phyloP scores from a whole-genome alignment of 768 basidiomycete species.

The Tremella mesenterica region DNA sequence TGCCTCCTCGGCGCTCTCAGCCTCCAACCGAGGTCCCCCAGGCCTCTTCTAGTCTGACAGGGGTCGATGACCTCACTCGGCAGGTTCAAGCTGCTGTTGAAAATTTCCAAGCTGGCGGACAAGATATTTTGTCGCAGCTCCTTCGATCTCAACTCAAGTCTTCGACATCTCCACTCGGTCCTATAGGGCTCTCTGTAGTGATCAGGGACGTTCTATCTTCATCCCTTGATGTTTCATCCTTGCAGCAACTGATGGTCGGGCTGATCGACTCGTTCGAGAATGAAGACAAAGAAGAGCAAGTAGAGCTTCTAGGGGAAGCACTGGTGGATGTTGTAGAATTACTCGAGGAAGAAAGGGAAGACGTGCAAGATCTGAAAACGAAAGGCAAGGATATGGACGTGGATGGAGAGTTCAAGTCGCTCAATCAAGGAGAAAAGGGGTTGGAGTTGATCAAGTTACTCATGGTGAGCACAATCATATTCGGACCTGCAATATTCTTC shows the following conservation, averaged over 20 bases:
- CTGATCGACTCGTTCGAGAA: slow-evolving; percentile 14
- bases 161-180: not conserved
- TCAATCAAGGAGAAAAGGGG: slow-evolving; percentile 10
- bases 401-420: not conserved
- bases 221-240: not conserved
- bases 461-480: slow-evolving; percentile 14
- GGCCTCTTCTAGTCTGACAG: not conserved
- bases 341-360: slow-evolving; percentile 22
- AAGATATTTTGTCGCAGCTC: not conserved
- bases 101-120: slow-evolving; percentile 3
- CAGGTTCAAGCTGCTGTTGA: not conserved
- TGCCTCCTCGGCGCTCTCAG: slow-evolving; percentile 1
- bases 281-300: slow-evolving; percentile 4
- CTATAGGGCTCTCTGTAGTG: slow-evolving; percentile 1
- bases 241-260: slow-evolving; percentile 9
- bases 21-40: too few species aligned
- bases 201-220: slow-evolving; percentile 3
- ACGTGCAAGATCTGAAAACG: slow-evolving; percentile 7
- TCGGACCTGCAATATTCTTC: not conserved
- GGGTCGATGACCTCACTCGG: not conserved
- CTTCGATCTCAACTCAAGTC: not conserved
- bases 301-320: slow-evolving; percentile 7
- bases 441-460: slow-evolving; percentile 23
- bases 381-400: slow-evolving; percentile 7
- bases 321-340: slow-evolving; percentile 18